These are phyloP conservation scores for Macrophomina phaseolina DNA, from an alignment of 2,329 filamentous ascomycete genomes.

Conservation along the genomic window DNA sequence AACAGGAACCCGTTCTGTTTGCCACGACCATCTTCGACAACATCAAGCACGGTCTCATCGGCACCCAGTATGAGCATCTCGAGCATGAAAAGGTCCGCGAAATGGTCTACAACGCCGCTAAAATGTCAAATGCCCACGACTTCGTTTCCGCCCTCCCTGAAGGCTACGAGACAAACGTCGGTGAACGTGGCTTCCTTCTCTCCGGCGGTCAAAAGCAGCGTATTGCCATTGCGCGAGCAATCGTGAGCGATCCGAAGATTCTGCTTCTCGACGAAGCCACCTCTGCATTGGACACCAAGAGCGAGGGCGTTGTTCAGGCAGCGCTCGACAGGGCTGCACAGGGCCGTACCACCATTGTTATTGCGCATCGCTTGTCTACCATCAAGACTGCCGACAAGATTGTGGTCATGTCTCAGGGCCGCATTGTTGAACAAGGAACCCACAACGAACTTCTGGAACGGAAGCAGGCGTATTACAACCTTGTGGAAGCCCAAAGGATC, in stretches of 20 bases:
- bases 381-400: conserved; percentile 93
- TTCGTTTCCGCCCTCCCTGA: conserved; percentile 81
- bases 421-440: conserved; percentile 84
- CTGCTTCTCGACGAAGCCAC: conserved; percentile 91
- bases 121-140: conserved; percentile 88
- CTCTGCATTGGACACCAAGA: conserved; percentile 87
- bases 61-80: conserved; percentile 72
- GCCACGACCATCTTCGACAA: conserved; percentile 84
- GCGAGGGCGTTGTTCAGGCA: conserved; percentile 88
- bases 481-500: conserved; percentile 86
- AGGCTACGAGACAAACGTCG: conserved; percentile 87
- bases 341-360: conserved; percentile 88
- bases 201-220: conserved; percentile 94
- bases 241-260: conserved; percentile 86
- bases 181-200: conserved; percentile 84
- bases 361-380: conserved; percentile 88
- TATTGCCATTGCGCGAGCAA: conserved; percentile 85
- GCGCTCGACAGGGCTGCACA: conserved; percentile 81
- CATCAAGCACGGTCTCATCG: conserved; percentile 84
- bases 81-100: conserved; percentile 68
- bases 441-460: conserved; percentile 76
- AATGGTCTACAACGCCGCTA: conserved; percentile 76
- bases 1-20: conserved; percentile 88
- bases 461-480: conserved; percentile 74
- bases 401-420: conserved; percentile 80